Conservation (phyloP, 768 basidiomycete genomes). For the Mycena chlorophos region DNA sequence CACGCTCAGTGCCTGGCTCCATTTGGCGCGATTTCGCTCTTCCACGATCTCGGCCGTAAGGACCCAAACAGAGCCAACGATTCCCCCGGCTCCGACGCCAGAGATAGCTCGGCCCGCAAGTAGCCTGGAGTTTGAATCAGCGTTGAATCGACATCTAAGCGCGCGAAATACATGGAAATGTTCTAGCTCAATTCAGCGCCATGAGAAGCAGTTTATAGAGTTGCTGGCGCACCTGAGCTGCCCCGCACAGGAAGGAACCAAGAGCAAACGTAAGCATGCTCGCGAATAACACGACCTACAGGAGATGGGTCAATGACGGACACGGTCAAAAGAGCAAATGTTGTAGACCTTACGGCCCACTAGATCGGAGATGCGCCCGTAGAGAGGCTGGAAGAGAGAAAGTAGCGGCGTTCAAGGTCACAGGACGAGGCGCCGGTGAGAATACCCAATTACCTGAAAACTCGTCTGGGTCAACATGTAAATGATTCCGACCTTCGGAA, state of each 20-base stretch:
- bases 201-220: slow-evolving; percentile 20
- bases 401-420: too few relatives aligned
- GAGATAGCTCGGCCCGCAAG: slow-evolving; percentile 42
- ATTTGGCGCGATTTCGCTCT: slow-evolving; percentile 67
- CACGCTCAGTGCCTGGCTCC: slow-evolving; percentile 82
- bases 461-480: slow-evolving; percentile 89
- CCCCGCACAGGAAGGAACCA: slow-evolving; percentile 79
- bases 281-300: slow-evolving; percentile 64
- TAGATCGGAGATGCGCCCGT: slow-evolving; percentile 78
- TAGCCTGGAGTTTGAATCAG: slow-evolving; percentile 27
- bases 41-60: slow-evolving; percentile 85
- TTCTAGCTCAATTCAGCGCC: slow-evolving; percentile 36
- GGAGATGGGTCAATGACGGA: slow-evolving; percentile 3
- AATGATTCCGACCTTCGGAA: too few relatives aligned
- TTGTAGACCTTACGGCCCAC: slow-evolving; percentile 72
- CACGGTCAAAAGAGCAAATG: slow-evolving; percentile 2
- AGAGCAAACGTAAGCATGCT: slow-evolving; percentile 76
- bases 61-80: slow-evolving; percentile 83
- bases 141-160: neutral
- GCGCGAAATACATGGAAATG: slow-evolving; percentile 29
- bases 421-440: too few relatives aligned
- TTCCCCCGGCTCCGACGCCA: slow-evolving; percentile 85
- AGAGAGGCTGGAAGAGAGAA: slow-evolving; percentile 80
- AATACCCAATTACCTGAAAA: too few relatives aligned
- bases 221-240: slow-evolving; percentile 56